Percentiles rank a stretch among this genome's conserved stretches.
Conservation (phyloP, 2,329 filamentous ascomycete genomes). For the Neonectria sp. region DNA sequence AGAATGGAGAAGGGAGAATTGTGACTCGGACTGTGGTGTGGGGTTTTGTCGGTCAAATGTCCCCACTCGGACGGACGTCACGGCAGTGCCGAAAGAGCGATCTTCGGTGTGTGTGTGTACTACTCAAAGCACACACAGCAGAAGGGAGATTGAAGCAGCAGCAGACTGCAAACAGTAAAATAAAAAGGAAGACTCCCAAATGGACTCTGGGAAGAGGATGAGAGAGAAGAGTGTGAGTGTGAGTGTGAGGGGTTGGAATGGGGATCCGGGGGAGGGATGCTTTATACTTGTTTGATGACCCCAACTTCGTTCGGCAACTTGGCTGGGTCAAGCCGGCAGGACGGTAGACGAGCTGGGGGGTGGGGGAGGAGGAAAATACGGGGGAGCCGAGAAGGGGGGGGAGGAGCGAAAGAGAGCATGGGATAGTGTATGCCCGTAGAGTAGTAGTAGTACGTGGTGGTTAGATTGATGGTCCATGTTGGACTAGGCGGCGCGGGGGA, state of each 20-base stretch:
- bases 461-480: background rate
- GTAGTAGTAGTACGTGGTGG: background rate
- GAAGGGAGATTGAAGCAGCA: background rate
- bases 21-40: slow-evolving; percentile 28
- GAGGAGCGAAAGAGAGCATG: background rate
- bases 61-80: slow-evolving; percentile 24
- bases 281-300: slow-evolving; percentile 22
- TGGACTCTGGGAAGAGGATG: slow-evolving; percentile 1
- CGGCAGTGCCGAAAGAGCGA: slow-evolving; percentile 8
- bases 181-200: background rate
- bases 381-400: background rate
- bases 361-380: slow-evolving; percentile 8
- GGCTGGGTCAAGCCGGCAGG: slow-evolving; percentile 12
- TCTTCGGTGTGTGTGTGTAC: background rate
- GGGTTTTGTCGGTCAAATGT: slow-evolving; percentile 25
- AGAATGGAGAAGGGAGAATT: slow-evolving; percentile 20
- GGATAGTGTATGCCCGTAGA: background rate
- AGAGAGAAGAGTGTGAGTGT: slow-evolving; percentile 13
- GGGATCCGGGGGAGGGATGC: slow-evolving; percentile 16
- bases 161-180: background rate
- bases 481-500: background rate
- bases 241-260: slow-evolving; percentile 20
- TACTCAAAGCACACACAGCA: background rate
- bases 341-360: slow-evolving; percentile 4
- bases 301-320: slow-evolving; percentile 30